A percentile compares a stretch with the other conserved stretches of the same genome.
Evolutionary conservation across 1,139 yeast species (phyloP).

Genomic region (Arxiozyma slooffiae): DNA sequence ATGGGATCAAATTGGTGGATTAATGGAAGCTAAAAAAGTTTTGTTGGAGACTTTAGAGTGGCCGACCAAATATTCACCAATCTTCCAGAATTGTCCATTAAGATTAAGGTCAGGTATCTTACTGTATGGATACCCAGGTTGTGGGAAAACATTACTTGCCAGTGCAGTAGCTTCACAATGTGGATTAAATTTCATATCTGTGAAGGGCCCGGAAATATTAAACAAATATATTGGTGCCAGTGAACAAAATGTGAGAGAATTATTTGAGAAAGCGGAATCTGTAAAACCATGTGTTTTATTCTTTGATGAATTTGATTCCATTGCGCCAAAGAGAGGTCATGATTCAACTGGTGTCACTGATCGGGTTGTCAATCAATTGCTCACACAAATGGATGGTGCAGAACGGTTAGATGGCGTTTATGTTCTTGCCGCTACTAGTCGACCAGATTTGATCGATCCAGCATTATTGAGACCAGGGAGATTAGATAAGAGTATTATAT

Average conservation of each 20-base stretch:
- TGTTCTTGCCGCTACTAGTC: conserved; percentile 88
- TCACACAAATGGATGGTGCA: conserved; percentile 99
- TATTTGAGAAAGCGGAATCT: conserved; percentile 74
- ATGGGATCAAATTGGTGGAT: conserved; percentile 89
- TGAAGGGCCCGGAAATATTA: conserved; percentile 92
- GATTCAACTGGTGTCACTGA: conserved; percentile 98
- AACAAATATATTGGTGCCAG: conserved; percentile 97
- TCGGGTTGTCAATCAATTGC: conserved; percentile 90
- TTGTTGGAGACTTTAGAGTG: conserved; percentile 85
- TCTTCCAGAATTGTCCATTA: conserved; percentile 78
- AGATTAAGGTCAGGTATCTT: conserved; percentile 82
- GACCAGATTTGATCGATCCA: conserved; percentile 92
- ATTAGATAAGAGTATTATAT: conserved; percentile 80
- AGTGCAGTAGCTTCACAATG: conserved; percentile 92
- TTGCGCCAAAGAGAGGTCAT: conserved; percentile 97
- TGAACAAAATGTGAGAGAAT: conserved; percentile 86
- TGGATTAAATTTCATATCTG: conserved; percentile 85
- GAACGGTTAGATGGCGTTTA: conserved; percentile 96
- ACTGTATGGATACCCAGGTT: conserved; percentile 93
- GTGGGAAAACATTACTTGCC: conserved; percentile 90
- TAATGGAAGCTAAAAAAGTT: conserved; percentile 62
- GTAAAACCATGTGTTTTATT: conserved; percentile 81
- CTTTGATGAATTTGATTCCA: conserved; percentile 94
- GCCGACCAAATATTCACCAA: conserved; percentile 95
- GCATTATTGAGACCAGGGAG: conserved; percentile 94